Conservation (phyloP, 1,284 basidiomycete species). For the Uromyces viciae-fabae region DNA sequence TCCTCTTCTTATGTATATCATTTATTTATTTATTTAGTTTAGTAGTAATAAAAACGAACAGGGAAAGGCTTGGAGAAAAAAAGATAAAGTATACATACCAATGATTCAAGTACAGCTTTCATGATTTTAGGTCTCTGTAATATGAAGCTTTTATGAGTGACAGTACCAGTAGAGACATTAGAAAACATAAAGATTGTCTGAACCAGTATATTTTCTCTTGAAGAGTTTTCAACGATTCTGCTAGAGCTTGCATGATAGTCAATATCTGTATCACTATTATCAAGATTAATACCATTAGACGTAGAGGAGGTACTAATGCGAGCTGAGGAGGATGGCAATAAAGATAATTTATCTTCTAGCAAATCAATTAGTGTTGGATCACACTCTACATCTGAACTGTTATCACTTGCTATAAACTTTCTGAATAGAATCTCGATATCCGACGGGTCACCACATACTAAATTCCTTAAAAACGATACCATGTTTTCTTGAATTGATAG, state of each 20-base stretch:
- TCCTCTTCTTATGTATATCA: too few relatives aligned
- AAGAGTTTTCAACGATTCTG: conserved; percentile 4
- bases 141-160: conserved; percentile 22
- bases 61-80: neutral
- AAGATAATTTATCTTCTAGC: conserved; percentile 22
- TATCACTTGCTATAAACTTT: conserved; percentile 28
- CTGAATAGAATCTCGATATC: conserved; percentile 37
- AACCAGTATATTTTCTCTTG: conserved; percentile 33
- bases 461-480: conserved; percentile 35
- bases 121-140: conserved; percentile 24
- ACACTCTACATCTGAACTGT: neutral
- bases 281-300: neutral
- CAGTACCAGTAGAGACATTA: conserved; percentile 35
- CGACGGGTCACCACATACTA: conserved; percentile 35
- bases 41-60: neutral
- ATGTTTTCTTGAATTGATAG: conserved; percentile 43
- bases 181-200: conserved; percentile 43
- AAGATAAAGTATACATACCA: conserved; percentile 1
- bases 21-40: too few relatives aligned
- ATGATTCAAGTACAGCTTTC: conserved; percentile 22
- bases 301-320: neutral
- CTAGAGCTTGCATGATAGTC: neutral
- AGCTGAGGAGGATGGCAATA: neutral
- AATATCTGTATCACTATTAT: neutral
- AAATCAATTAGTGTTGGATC: conserved; percentile 5